Base-by-base conservation (phyloP, 192 early-diverging fungal genomes). In the Backusella parvicylindrica region DNA sequence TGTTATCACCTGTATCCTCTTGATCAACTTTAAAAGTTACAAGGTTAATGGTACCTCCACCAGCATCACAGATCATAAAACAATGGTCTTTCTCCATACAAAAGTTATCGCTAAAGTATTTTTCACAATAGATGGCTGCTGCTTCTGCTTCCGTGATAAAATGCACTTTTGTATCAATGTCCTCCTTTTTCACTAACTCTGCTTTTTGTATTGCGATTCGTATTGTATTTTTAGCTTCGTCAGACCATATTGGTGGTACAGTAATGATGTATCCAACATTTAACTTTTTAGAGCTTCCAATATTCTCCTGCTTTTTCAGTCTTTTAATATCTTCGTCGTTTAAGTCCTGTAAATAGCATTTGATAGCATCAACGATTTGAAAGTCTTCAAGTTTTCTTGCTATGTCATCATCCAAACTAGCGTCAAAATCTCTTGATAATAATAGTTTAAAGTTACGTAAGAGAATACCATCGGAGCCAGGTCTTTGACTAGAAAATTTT, bases 61-160 rank as follows among this genome's bases (percentile, higher is more conserved):
- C 86, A 28, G 83, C 83, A 71, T 87, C 86, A 36, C 83, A 84
- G 35, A 87, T 81, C 86, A 84, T 83, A 64, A 87, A 81, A 16
- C 77, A 71, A 56, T 87, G 75, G 7, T 77, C 81, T 30, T 68
- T 63, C 4, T 56, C 50, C 40, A 86, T 60, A 56, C 83, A 73
- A 47, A 84, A 73, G 23, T 81, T 74, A 2, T 83, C 79, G 3
- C 6, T 82, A 73, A 80, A 84, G 50, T 18, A 56, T 40, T 84
- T 77, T 76, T 86, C 84, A 60, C 85, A 84, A 56, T 84, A 88
- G 40, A 88, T 72, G 15, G 87, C 87, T 35, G 83, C 85, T 4
- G 87, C 87, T 70, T 88, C 87, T 21, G 87, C 84, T 70, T 84
- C 82, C 9, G 82, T 82, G 33, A 83, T 81, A 36, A 86, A 75